Conservation (phyloP, 2,329 filamentous ascomycete species). For the Epichloe gansuensis region DNA sequence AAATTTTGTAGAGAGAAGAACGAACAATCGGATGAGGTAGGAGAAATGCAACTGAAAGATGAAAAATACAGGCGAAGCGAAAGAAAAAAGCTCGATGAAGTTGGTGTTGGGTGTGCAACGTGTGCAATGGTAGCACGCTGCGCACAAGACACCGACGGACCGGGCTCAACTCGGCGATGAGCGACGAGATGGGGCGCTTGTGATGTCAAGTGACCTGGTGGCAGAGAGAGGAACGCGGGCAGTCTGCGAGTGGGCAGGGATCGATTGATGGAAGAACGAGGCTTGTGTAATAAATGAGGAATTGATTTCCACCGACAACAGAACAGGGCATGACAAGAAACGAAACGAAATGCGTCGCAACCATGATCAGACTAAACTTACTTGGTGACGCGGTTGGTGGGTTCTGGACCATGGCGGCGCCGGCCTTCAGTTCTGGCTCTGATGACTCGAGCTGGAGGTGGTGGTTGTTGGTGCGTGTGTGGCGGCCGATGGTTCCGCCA, state of each 20-base stretch:
- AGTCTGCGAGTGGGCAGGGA: not conserved
- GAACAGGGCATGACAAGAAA: not conserved
- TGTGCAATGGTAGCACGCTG: not conserved
- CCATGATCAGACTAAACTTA: not conserved
- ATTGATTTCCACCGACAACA: not conserved
- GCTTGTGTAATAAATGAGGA: not conserved
- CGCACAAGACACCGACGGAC: not conserved
- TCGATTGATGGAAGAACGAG: not conserved
- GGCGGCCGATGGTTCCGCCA: conserved; percentile 6
- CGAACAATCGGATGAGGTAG: not conserved
- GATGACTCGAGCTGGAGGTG: not conserved
- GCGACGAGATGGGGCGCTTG: not conserved
- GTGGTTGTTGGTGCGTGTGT: conserved; percentile 2
- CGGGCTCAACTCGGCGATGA: not conserved
- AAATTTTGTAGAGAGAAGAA: too few relatives aligned
- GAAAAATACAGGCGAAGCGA: not conserved
- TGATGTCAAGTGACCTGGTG: not conserved
- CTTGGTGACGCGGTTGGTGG: conserved; percentile 1
- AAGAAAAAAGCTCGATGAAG: not conserved
- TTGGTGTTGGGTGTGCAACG: not conserved
- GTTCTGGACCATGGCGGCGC: conserved; percentile 3
- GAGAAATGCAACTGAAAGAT: not conserved
- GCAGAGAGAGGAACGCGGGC: not conserved
- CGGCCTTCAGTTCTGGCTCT: not conserved
- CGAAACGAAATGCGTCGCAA: not conserved